A percentile compares a stretch with the other conserved stretches of the same genome.
Evolutionary conservation across 2,329 filamentous ascomycete species (phyloP).

Genomic region (Trichoderma hamatum): DNA sequence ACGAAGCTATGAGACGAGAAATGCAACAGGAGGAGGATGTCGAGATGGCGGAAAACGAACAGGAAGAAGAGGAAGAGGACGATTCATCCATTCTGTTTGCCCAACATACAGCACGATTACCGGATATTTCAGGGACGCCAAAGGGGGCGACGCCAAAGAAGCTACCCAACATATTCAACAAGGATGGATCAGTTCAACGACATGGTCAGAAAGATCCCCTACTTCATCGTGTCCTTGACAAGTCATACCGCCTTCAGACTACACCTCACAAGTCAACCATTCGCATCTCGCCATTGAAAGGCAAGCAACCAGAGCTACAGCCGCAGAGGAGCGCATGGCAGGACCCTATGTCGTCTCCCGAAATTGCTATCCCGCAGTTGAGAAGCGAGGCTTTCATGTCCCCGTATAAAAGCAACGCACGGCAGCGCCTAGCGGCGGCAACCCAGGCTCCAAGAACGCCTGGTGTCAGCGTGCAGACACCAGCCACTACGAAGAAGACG

Average conservation of each 20-base stretch:
- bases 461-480: conserved; percentile 84
- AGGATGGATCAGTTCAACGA: conserved; percentile 42
- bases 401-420: conserved; percentile 57
- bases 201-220: conserved; percentile 68
- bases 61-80: conserved; percentile 44
- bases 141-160: conserved; percentile 60
- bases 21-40: conserved; percentile 54
- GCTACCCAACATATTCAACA: conserved; percentile 34
- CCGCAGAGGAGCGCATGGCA: conserved; percentile 45
- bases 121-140: conserved; percentile 53
- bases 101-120: conserved; percentile 58
- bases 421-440: conserved; percentile 48
- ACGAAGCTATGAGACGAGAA: conserved; percentile 72
- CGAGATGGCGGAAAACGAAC: conserved; percentile 40
- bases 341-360: conserved; percentile 71
- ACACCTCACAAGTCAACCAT: conserved; percentile 71
- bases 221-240: conserved; percentile 89
- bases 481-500: conserved; percentile 54
- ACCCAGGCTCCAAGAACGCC: conserved; percentile 66
- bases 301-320: conserved; percentile 32
- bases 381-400: conserved; percentile 85
- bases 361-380: conserved; percentile 78
- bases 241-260: conserved; percentile 90
- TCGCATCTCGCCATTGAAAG: conserved; percentile 52
- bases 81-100: conserved; percentile 55